Evolutionary conservation across 1,284 basidiomycete species (phyloP).

Genomic region (Heliocybe sulcata): DNA sequence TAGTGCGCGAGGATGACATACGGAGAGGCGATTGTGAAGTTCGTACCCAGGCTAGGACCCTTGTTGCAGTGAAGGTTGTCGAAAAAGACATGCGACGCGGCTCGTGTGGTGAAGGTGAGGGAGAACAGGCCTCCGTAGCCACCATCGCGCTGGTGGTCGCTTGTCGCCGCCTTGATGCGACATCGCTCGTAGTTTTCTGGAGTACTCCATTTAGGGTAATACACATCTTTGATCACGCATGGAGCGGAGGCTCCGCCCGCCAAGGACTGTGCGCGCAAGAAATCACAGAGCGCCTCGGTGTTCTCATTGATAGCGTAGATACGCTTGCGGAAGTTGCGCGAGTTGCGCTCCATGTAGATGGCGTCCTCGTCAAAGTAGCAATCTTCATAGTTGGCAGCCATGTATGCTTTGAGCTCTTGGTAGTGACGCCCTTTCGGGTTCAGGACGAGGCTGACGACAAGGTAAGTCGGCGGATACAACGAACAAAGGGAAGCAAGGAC

Average conservation of each 20-base stretch:
- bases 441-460: conserved; percentile 60
- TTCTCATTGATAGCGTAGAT: conserved; percentile 79
- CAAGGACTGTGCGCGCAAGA: conserved; percentile 59
- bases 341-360: conserved; percentile 97
- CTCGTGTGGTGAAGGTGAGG: conserved; percentile 71
- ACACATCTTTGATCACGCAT: conserved; percentile 74
- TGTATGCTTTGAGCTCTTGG: conserved; percentile 48
- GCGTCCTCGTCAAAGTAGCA: conserved; percentile 89
- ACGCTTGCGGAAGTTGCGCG: conserved; percentile 82
- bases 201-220: conserved; percentile 85
- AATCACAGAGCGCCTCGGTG: conserved; percentile 76
- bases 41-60: conserved; percentile 92
- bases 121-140: conserved; percentile 94
- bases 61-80: conserved; percentile 82
- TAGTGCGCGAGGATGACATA: conserved; percentile 95
- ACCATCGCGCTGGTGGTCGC: conserved; percentile 21
- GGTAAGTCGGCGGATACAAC: background rate
- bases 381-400: conserved; percentile 76
- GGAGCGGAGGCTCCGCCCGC: conserved; percentile 21
- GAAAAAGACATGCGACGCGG: conserved; percentile 80
- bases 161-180: conserved; percentile 30
- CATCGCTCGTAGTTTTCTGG: conserved; percentile 68
- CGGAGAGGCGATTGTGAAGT: conserved; percentile 92
- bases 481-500: conserved; percentile 5
- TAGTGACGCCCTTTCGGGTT: conserved; percentile 79